These are phyloP conservation scores for Cucurbita moschata DNA, from an alignment of 306 rosid species.

Conservation along the genomic window DNA sequence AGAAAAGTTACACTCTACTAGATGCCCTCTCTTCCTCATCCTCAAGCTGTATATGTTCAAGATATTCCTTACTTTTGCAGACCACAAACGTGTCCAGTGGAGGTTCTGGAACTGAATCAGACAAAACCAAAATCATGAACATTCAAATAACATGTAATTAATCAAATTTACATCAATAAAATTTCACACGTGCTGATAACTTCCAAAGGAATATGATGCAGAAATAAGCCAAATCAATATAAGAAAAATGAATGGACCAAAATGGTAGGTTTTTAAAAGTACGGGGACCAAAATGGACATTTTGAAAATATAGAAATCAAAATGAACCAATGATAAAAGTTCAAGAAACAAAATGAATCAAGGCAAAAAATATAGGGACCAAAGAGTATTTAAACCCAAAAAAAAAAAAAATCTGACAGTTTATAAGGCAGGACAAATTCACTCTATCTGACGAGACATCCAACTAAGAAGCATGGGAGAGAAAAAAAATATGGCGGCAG, in stretches of 20 bases:
- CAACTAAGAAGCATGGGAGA: background rate
- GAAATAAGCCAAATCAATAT: background rate
- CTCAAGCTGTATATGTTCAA: constrained; percentile 79
- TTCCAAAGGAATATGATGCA: background rate
- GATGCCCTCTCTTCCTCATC: constrained; percentile 45
- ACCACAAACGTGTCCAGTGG: constrained; percentile 66
- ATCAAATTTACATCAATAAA: background rate
- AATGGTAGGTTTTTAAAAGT: too few species aligned
- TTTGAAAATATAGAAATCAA: too few species aligned
- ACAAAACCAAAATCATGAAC: background rate
- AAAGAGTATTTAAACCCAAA: background rate
- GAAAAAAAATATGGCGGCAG: background rate
- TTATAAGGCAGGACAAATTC: background rate
- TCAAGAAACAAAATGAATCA: background rate
- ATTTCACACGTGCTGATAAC: background rate
- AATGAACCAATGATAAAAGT: too few species aligned
- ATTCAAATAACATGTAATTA: background rate
- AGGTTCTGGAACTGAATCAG: constrained; percentile 50
- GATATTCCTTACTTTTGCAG: constrained; percentile 70
- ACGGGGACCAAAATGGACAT: too few species aligned
- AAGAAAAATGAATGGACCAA: too few species aligned
- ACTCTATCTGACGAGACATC: background rate
- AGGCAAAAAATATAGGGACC: background rate
- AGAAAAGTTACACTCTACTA: constrained; percentile 43
- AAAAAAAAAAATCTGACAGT: background rate